phyloP scores from a whole-genome alignment of 164 flowering plant genomes.

The Sextonia rubra region DNA sequence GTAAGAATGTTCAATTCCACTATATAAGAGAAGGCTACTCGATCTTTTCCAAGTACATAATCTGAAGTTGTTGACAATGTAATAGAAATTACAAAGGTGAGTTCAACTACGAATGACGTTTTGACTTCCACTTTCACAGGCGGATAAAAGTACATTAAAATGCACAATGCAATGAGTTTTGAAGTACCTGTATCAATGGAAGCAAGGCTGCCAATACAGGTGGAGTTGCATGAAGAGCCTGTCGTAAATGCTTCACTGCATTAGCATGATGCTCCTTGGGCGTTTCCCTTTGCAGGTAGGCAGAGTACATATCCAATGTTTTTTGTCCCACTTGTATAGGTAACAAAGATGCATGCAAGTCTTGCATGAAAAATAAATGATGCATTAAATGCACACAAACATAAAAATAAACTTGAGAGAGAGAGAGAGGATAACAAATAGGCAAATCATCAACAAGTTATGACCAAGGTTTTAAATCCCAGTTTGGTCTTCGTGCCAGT shows the following conservation, averaged over 20 bases:
- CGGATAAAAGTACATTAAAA: not conserved
- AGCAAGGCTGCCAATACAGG: conserved; percentile 53
- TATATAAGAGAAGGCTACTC: no score
- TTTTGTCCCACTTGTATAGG: conserved; percentile 44
- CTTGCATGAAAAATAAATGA: conserved; percentile 21
- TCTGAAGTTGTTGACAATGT: no score
- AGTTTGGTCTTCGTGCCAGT: no score
- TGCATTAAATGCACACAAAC: not conserved
- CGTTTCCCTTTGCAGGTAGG: conserved; percentile 16
- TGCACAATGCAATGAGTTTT: not conserved
- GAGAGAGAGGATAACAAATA: no score
- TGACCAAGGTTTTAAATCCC: no score
- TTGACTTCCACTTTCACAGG: not conserved
- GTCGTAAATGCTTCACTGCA: conserved; percentile 53
- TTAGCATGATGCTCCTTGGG: conserved; percentile 35
- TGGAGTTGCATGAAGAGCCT: conserved; percentile 51
- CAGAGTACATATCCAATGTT: conserved; percentile 22
- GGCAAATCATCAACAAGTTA: no score
- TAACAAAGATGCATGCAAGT: conserved; percentile 47
- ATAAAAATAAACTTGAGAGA: no score
- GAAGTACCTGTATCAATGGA: conserved; percentile 69
- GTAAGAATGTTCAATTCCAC: no score
- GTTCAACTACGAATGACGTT: not conserved
- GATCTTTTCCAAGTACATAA: no score
- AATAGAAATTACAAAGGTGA: no score